Evolutionary conservation across 208 protist genomes (phyloP), one percentile per base, ranked within the genome.

Genomic region (Endotrypanum monterogeii): DNA sequence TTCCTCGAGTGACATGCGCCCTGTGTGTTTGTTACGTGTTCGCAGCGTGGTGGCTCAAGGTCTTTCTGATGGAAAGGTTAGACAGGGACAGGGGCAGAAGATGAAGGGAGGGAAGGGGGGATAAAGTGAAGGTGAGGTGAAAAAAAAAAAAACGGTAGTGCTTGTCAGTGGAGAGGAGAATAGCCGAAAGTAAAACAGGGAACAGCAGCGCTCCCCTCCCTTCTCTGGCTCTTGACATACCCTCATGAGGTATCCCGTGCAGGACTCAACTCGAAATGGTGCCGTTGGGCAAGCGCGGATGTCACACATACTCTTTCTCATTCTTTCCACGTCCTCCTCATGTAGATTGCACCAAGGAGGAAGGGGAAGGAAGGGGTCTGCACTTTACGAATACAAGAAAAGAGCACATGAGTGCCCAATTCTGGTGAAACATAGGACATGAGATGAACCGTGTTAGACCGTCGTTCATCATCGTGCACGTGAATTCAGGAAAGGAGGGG

Each of bases 1-100:
- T 7, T 41, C 66, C 41, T 39, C 66, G 16, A 8, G 5, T 7
- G 63, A 16, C 63, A 68, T 68, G 11, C 32, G 11, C 44, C 60
- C 18, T 30, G 60, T 6, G 23, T 23, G 3, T 44, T 65, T 20
- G 3, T 44, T 65, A 8, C 35, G 20, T 37, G 23, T 11, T 39
- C 32, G 23, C 20, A 14, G 46, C 7, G 60, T 28, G 11, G 25
- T 18, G 44, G n/a, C 44, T 16, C 63, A 68, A 12, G 6, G 63
- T 25, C n/a, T 54, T 54, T 54, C 63, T 68, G 44, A 60, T 57
- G 48, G 63, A 55, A 32, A 30, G 60, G 44, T 51, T 57, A 30
- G 63, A 55, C 20, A 30, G 60, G 60, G 16, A 25, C 12, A 25
- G 37, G 46, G 25, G 23, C 12, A 69, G 37, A 28, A 11, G 5